These are phyloP conservation scores for Diaporthe batatas DNA, from an alignment of 2,329 filamentous ascomycete genomes.

Conservation along the genomic window DNA sequence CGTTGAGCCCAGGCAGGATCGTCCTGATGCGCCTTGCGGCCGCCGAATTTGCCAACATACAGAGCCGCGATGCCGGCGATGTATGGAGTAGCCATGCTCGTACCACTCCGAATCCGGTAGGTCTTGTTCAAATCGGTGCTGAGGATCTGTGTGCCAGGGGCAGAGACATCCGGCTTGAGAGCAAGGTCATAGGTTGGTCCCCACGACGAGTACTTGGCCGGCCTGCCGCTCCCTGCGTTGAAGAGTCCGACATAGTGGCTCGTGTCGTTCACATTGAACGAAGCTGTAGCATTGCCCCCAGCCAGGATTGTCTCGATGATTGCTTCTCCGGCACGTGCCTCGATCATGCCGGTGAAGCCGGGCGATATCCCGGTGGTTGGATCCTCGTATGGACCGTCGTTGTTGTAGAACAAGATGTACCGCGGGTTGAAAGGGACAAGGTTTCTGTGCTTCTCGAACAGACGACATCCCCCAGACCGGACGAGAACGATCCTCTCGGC, in stretches of 20 bases:
- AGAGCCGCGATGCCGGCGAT: conserved; percentile 56
- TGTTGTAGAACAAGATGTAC: conserved; percentile 58
- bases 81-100: conserved; percentile 62
- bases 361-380: conserved; percentile 33
- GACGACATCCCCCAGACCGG: conserved; percentile 49
- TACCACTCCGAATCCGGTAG: conserved; percentile 59
- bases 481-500: conserved; percentile 56
- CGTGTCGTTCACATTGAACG: conserved; percentile 42
- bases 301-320: conserved; percentile 43
- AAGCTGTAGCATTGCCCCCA: conserved; percentile 42
- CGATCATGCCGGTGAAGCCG: conserved; percentile 41
- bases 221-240: conserved; percentile 48
- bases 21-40: conserved; percentile 32
- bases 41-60: conserved; percentile 44
- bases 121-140: conserved; percentile 53
- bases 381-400: conserved; percentile 40
- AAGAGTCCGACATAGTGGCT: conserved; percentile 43
- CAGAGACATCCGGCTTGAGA: conserved; percentile 55
- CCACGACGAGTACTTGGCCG: conserved; percentile 54
- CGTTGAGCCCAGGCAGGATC: conserved; percentile 30
- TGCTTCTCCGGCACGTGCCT: conserved; percentile 41
- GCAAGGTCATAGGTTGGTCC: conserved; percentile 56
- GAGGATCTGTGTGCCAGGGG: conserved; percentile 57
- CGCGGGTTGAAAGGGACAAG: conserved; percentile 55
- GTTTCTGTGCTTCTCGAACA: conserved; percentile 51